Conservation (phyloP, 805 yeast genomes). For the Cyberlindnera xishuangbannaensis region DNA sequence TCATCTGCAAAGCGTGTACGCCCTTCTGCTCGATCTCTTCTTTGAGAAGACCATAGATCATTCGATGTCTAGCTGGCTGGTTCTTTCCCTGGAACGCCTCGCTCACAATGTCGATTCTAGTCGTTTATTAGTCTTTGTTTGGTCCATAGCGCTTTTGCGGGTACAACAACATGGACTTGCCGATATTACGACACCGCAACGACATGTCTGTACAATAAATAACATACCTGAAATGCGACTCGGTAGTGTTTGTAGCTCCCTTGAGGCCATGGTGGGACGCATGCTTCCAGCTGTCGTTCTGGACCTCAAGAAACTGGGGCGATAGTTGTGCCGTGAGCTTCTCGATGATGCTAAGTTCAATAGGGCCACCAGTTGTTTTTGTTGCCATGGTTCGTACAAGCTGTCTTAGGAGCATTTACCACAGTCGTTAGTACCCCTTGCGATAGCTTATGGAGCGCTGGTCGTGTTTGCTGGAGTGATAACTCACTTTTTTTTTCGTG, state of each 20-base stretch:
- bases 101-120: constrained; percentile 64
- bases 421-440: not conserved
- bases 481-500: no score
- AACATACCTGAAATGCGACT: constrained; percentile 60
- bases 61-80: constrained; percentile 72
- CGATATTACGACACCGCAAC: no score
- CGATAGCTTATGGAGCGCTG: no score
- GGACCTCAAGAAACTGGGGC: constrained; percentile 46
- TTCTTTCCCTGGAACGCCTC: constrained; percentile 58
- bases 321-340: constrained; percentile 21
- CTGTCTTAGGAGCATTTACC: constrained; percentile 6
- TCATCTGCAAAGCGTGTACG: constrained; percentile 84
- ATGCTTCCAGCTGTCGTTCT: constrained; percentile 84
- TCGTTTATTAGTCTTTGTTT: constrained; percentile 4
- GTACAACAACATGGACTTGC: no score
- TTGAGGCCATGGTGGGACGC: constrained; percentile 80
- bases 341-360: constrained; percentile 17
- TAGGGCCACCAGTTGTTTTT: constrained; percentile 19
- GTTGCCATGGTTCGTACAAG: constrained; percentile 21
- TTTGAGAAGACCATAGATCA: constrained; percentile 60
- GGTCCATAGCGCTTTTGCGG: no score
- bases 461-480: no score
- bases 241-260: constrained; percentile 64
- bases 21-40: constrained; percentile 70
- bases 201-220: not conserved